A percentile compares a stretch with the other conserved stretches of the same genome.
Conservation (phyloP, 805 yeast genomes). For the Saccharomycopsis lassenensis region DNA sequence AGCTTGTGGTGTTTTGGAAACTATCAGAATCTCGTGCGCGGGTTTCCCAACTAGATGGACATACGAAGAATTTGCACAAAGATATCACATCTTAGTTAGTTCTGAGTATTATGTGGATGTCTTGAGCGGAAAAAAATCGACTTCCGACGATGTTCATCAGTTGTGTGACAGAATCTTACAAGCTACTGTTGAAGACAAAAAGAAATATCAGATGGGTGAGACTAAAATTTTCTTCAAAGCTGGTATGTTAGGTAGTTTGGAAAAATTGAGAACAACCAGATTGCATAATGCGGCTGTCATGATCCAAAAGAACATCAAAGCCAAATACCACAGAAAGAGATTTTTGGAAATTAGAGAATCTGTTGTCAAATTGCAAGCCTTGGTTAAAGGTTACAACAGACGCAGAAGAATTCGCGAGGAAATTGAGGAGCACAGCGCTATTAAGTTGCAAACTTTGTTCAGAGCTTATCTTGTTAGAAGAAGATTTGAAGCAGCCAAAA, state of each 20-base stretch:
- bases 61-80: conserved; percentile 81
- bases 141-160: conserved; percentile 46
- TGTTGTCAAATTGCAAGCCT: conserved; percentile 45
- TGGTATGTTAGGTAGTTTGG: conserved; percentile 89
- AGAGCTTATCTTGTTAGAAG: conserved; percentile 45
- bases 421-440: conserved; percentile 51
- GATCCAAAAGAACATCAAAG: conserved; percentile 76
- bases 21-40: conserved; percentile 92
- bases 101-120: conserved; percentile 59
- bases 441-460: conserved; percentile 53
- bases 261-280: conserved; percentile 73
- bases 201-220: conserved; percentile 81
- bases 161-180: conserved; percentile 60
- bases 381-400: conserved; percentile 50
- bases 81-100: conserved; percentile 75
- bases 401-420: conserved; percentile 47
- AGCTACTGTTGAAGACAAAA: conserved; percentile 49
- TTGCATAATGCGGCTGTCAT: conserved; percentile 66
- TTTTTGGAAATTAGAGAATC: conserved; percentile 46
- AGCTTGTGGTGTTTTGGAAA: conserved; percentile 98
- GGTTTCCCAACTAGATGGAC: conserved; percentile 97
- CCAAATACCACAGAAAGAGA: conserved; percentile 47
- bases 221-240: conserved; percentile 94
- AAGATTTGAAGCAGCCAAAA: conserved; percentile 22
- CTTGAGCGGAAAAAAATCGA: conserved; percentile 36